These are phyloP conservation scores for Ophiostoma angusticollis DNA, from an alignment of 2,329 filamentous ascomycete species.

Conservation along the genomic window DNA sequence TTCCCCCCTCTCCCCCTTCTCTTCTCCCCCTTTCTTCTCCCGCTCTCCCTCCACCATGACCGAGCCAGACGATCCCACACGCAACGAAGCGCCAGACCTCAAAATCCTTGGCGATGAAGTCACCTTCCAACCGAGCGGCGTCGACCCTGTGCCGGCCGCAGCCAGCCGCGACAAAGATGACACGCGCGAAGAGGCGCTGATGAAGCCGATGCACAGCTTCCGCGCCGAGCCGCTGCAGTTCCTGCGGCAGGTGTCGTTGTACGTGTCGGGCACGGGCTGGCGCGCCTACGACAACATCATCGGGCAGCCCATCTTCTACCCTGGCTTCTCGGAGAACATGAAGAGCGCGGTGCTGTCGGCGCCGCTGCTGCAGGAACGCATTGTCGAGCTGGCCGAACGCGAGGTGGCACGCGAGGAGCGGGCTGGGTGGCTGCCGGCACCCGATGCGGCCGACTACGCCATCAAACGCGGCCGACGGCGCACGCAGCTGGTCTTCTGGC, in stretches of 20 bases:
- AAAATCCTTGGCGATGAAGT: conserved; percentile 64
- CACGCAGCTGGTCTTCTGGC: conserved; percentile 54
- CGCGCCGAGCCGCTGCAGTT: conserved; percentile 62
- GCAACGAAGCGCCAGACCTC: conserved; percentile 55
- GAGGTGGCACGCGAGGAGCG: conserved; percentile 64
- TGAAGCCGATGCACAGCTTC: conserved; percentile 80
- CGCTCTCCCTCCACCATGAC: not conserved
- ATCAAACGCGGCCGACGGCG: conserved; percentile 41
- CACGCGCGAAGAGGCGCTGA: conserved; percentile 55
- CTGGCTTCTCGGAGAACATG: conserved; percentile 85
- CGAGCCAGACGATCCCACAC: conserved; percentile 25
- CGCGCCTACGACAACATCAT: conserved; percentile 83
- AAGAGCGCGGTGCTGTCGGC: conserved; percentile 64
- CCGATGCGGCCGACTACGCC: conserved; percentile 25
- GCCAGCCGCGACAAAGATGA: conserved; percentile 30
- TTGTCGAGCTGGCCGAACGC: conserved; percentile 62
- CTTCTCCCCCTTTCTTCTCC: not conserved
- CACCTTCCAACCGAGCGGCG: conserved; percentile 59
- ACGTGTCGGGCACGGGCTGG: conserved; percentile 91
- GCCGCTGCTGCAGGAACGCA: conserved; percentile 59
- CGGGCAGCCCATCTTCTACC: conserved; percentile 86
- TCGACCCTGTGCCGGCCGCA: conserved; percentile 34
- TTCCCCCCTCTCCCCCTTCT: not conserved
- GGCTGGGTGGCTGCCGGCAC: conserved; percentile 51
- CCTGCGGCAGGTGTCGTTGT: conserved; percentile 81